Percentiles rank a stretch among this genome's conserved stretches.
Evolutionary conservation across 225 moss, liverwort and hornwort genomes (phyloP).

Genomic region (Rhytidiadelphus loreus): DNA sequence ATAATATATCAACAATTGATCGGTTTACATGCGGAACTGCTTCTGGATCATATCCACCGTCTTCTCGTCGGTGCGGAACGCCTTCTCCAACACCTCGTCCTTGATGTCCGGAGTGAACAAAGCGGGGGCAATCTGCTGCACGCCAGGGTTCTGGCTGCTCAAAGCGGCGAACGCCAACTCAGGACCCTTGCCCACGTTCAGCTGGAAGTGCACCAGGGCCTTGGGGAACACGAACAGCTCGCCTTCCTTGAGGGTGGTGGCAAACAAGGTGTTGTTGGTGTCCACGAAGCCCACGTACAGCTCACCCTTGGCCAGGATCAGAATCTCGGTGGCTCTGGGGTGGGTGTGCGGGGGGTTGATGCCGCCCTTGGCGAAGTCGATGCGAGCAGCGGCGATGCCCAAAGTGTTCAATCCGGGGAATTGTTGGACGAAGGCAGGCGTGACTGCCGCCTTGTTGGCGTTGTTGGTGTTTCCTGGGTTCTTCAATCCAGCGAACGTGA

Average conservation of each 20-base stretch:
- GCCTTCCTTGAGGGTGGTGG: not conserved
- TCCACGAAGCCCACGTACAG: not conserved
- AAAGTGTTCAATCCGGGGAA: not conserved
- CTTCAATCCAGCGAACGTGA: not conserved
- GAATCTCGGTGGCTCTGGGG: not conserved
- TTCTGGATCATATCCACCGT: not conserved
- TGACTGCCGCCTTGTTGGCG: not conserved
- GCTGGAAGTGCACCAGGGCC: not conserved
- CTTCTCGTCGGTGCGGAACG: rapidly evolving
- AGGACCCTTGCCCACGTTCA: not conserved
- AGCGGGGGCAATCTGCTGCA: not conserved
- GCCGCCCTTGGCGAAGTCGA: not conserved
- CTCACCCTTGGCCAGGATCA: not conserved
- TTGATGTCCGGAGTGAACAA: not conserved
- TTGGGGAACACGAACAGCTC: not conserved
- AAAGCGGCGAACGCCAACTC: not conserved
- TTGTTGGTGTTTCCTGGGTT: not conserved
- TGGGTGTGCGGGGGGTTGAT: not conserved
- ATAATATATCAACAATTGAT: not conserved
- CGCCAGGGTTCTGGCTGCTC: not conserved
- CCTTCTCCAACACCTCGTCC: not conserved
- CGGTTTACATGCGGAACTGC: not conserved
- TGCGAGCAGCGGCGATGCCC: not conserved
- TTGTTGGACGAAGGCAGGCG: not conserved
- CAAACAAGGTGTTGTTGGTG: not conserved